phyloP scores from a whole-genome alignment of 805 yeast genomes.

The Teunomyces barrocoloradensis region DNA sequence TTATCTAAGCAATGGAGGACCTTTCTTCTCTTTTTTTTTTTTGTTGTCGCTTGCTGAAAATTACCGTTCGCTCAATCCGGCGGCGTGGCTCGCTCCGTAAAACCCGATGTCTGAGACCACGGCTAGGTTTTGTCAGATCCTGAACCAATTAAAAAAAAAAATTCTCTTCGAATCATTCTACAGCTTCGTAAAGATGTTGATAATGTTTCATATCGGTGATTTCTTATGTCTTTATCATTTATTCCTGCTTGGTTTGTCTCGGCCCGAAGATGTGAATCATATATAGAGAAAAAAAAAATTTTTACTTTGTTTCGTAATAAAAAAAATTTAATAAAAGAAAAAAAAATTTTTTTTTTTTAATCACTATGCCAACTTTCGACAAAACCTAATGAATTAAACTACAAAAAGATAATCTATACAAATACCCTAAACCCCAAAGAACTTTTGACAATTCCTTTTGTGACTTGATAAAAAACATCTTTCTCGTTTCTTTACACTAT shows the following conservation, averaged over 20 bases:
- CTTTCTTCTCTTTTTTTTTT: background rate
- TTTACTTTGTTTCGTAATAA: background rate
- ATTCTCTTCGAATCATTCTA: too few relatives aligned
- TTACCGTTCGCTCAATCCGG: background rate
- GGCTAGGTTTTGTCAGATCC: too few relatives aligned
- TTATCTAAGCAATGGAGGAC: background rate
- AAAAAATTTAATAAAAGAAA: background rate
- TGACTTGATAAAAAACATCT: too few relatives aligned
- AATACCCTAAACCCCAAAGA: too few relatives aligned
- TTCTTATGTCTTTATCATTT: background rate
- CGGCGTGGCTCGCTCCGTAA: background rate
- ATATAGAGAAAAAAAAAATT: background rate
- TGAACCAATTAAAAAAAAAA: background rate
- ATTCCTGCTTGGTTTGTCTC: background rate
- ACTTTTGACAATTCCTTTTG: too few relatives aligned
- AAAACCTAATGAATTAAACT: slow-evolving; percentile 1
- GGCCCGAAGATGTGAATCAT: background rate
- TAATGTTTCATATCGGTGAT: background rate
- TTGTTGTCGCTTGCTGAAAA: slow-evolving; percentile 6
- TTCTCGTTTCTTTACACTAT: too few relatives aligned
- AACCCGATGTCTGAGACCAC: too few relatives aligned
- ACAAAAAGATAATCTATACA: background rate
- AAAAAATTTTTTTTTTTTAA: background rate
- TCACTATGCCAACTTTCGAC: slow-evolving; percentile 2
- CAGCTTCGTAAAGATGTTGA: too few relatives aligned